phyloP scores from a whole-genome alignment of 1,139 yeast species.

The Diutina ranongensis region DNA sequence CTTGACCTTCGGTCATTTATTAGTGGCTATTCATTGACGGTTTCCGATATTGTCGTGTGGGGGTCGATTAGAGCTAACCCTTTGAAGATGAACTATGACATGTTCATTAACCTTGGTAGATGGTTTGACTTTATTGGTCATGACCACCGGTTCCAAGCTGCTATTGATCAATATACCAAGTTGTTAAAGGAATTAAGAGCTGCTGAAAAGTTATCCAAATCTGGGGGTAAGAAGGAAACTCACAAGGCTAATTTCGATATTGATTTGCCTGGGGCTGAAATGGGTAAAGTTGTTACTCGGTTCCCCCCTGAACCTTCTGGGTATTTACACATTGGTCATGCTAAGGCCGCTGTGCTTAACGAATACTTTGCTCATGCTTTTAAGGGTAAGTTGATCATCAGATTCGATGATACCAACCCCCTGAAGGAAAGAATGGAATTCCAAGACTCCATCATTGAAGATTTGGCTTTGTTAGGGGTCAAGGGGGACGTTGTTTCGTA shows the following conservation, averaged over 20 bases:
- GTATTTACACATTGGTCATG: constrained; percentile 93
- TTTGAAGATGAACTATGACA: constrained; percentile 54
- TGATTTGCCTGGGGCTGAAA: constrained; percentile 78
- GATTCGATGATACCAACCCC: constrained; percentile 97
- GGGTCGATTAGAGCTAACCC: constrained; percentile 90
- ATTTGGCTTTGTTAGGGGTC: constrained; percentile 77
- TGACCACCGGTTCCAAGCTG: constrained; percentile 55
- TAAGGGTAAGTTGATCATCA: constrained; percentile 86
- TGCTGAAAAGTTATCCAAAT: constrained; percentile 43
- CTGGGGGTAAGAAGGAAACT: constrained; percentile 57
- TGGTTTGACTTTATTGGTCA: constrained; percentile 79
- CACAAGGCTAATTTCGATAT: constrained; percentile 92
- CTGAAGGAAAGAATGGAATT: constrained; percentile 88
- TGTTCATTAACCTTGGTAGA: constrained; percentile 77
- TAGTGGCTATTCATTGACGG: constrained; percentile 51
- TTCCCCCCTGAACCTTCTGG: constrained; percentile 99
- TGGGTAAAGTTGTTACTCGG: constrained; percentile 93
- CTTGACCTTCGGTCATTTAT: constrained; percentile 77
- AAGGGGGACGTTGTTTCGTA: constrained; percentile 79
- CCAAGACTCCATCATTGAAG: constrained; percentile 87
- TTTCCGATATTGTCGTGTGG: constrained; percentile 86
- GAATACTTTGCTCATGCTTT: constrained; percentile 91
- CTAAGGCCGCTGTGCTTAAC: constrained; percentile 91
- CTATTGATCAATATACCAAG: constrained; percentile 57
- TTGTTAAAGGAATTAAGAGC: constrained; percentile 67